Conservation (phyloP, 2,329 filamentous ascomycete genomes). For the Arachnomyces sp. region DNA sequence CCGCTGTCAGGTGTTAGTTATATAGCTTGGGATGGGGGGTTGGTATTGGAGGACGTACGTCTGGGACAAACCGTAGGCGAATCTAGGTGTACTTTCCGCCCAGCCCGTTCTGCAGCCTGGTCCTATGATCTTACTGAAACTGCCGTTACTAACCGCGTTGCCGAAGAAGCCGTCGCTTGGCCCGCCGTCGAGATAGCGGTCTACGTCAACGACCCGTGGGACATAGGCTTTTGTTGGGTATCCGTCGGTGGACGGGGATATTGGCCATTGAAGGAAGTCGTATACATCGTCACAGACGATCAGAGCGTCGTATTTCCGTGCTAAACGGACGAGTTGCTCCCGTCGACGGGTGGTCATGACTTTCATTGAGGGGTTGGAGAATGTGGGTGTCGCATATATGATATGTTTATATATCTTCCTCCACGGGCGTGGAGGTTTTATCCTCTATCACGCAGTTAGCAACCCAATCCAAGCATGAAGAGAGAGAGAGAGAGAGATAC, state of each 20-base stretch:
- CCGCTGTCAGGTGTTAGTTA: conserved; percentile 35
- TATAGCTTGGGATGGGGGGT: conserved; percentile 14
- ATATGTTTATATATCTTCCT: conserved; percentile 79
- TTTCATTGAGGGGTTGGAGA: conserved; percentile 78
- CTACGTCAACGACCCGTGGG: conserved; percentile 72
- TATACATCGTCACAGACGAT: conserved; percentile 89
- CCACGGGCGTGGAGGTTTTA: conserved; percentile 53
- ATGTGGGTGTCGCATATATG: conserved; percentile 82
- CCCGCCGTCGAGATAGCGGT: conserved; percentile 57
- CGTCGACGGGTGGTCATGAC: conserved; percentile 68
- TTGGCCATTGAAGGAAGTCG: conserved; percentile 77
- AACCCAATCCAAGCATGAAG: conserved; percentile 1
- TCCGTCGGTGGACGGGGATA: conserved; percentile 17
- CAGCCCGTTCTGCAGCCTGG: conserved; percentile 83
- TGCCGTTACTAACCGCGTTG: conserved; percentile 76
- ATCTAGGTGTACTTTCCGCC: conserved; percentile 63
- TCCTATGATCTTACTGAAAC: conserved; percentile 79
- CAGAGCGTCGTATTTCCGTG: conserved; percentile 72
- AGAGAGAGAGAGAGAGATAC: conserved; percentile 20
- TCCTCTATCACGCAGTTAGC: conserved; percentile 29
- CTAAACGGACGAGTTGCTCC: conserved; percentile 63
- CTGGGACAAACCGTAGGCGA: conserved; percentile 54
- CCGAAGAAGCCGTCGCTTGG: conserved; percentile 61
- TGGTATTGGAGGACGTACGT: conserved; percentile 36
- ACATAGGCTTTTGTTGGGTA: conserved; percentile 40